phyloP scores from a whole-genome alignment of 139 green algal genomes.

The Yamagishiella unicocca region DNA sequence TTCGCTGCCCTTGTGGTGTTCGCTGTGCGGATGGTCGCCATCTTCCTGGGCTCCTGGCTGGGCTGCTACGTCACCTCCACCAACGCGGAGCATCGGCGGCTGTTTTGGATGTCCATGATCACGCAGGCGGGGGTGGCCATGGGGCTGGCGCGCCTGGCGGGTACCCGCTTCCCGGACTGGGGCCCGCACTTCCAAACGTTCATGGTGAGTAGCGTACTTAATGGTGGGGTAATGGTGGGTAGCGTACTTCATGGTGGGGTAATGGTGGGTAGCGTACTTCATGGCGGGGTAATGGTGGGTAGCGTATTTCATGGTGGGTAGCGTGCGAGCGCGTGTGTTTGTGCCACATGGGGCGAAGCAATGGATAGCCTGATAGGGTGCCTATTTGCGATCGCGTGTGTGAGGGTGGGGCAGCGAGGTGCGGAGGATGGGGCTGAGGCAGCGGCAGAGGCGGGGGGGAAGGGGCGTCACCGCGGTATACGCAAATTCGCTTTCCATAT shows the following conservation, averaged over 20 bases:
- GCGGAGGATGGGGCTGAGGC: no score
- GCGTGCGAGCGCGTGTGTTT: no score
- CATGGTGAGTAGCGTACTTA: slow-evolving; percentile 72
- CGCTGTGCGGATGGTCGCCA: slow-evolving; percentile 68
- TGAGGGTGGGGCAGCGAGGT: no score
- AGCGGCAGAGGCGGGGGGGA: no score
- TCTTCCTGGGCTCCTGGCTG: slow-evolving; percentile 75
- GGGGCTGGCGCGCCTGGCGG: slow-evolving; percentile 82
- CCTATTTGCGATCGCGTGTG: background rate
- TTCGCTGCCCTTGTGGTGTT: slow-evolving; percentile 72
- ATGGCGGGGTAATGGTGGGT: background rate
- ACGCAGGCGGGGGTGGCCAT: slow-evolving; percentile 92
- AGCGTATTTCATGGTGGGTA: no score
- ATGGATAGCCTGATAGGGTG: background rate
- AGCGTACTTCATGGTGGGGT: background rate
- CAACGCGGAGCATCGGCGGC: slow-evolving; percentile 54
- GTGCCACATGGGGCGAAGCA: background rate
- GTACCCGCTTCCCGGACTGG: slow-evolving; percentile 78
- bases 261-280: background rate
- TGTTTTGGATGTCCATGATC: slow-evolving; percentile 88
- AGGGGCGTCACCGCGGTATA: no score
- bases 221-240: background rate
- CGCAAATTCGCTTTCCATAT: no score
- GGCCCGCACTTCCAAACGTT: slow-evolving; percentile 83
- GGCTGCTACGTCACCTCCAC: slow-evolving; percentile 69